These are phyloP conservation scores for Terfezia boudieri DNA, from an alignment of 495 filamentous ascomycete genomes.

Conservation along the genomic window DNA sequence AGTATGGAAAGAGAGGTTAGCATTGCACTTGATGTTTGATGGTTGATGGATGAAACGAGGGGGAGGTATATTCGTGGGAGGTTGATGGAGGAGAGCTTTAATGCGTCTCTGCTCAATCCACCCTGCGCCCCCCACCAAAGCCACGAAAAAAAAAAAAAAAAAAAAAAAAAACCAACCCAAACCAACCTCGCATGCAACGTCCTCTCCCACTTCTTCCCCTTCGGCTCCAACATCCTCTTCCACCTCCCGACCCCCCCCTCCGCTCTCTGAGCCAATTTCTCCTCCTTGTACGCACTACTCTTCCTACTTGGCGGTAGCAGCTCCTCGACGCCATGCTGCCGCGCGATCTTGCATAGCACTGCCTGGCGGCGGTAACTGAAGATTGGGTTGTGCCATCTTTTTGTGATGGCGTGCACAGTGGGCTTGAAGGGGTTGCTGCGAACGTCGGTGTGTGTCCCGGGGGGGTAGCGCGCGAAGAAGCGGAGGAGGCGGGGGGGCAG, in stretches of 20 bases:
- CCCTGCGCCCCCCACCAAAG: neutral
- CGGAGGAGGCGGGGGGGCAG: constrained; percentile 54
- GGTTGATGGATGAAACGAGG: neutral
- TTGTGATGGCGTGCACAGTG: constrained; percentile 43
- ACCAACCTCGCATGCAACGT: constrained; percentile 51
- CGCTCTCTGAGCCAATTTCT: constrained; percentile 47
- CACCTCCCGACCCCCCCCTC: constrained; percentile 23
- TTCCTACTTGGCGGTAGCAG: constrained; percentile 60
- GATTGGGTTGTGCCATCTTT: constrained; percentile 55
- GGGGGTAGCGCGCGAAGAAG: constrained; percentile 80
- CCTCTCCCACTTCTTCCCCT: constrained; percentile 85
- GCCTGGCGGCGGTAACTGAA: constrained; percentile 74
- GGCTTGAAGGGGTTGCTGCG: constrained; percentile 24
- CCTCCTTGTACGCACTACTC: constrained; percentile 41
- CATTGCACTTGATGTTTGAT: neutral
- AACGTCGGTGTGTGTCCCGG: constrained; percentile 24
- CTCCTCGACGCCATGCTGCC: constrained; percentile 58
- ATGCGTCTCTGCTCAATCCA: neutral
- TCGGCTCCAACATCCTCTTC: constrained; percentile 80
- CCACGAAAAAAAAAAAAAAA: neutral
- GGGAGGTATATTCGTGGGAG: too few species aligned
- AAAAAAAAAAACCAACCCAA: neutral
- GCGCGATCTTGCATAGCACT: constrained; percentile 71
- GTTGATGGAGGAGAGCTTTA: too few species aligned
- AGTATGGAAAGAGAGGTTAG: constrained; percentile 5